Percentiles rank a stretch among this genome's conserved stretches.
Conservation (phyloP, 192 early-diverging fungal genomes). For the Dispira simplex region DNA sequence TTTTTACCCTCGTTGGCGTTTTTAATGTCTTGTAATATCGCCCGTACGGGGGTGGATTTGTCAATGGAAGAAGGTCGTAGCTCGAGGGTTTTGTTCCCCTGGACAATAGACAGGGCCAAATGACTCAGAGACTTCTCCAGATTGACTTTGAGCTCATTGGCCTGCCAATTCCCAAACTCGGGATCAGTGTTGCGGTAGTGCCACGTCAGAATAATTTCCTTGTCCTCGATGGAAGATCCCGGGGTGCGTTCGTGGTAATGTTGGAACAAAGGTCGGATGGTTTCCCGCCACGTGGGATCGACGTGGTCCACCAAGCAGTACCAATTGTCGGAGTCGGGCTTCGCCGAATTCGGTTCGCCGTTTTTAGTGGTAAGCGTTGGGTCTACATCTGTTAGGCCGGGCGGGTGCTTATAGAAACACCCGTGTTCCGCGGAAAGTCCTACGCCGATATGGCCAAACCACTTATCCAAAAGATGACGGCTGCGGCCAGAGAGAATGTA, state of each 20-base stretch:
- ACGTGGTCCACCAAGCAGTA: conserved; percentile 73
- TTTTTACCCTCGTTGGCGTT: conserved; percentile 1
- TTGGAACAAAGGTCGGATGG: conserved; percentile 87
- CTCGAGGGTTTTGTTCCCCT: conserved; percentile 95
- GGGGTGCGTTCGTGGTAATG: conserved; percentile 97
- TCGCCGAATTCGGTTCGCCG: conserved; percentile 1
- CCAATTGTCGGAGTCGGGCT: conserved; percentile 43
- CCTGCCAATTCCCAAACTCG: conserved; percentile 96
- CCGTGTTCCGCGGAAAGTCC: conserved; percentile 97
- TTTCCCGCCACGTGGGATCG: conserved; percentile 82
- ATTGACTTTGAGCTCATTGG: conserved; percentile 93
- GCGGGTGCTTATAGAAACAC: conserved; percentile 92
- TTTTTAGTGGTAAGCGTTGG: conserved; percentile 14
- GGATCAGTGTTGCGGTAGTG: conserved; percentile 91
- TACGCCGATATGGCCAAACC: conserved; percentile 78
- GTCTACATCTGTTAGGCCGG: conserved; percentile 36
- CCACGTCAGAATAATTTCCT: conserved; percentile 98
- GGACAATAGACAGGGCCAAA: conserved; percentile 83
- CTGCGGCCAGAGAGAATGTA: conserved; percentile 94
- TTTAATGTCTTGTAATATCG: conserved; percentile 70
- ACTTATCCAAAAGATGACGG: conserved; percentile 72
- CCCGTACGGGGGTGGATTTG: conserved; percentile 74
- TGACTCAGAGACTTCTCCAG: conserved; percentile 89
- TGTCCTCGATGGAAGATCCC: conserved; percentile 95
- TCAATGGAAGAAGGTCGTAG: conserved; percentile 84